phyloP scores from a whole-genome alignment of 2,329 filamentous ascomycete species.

The Akanthomyces uredinophilus region DNA sequence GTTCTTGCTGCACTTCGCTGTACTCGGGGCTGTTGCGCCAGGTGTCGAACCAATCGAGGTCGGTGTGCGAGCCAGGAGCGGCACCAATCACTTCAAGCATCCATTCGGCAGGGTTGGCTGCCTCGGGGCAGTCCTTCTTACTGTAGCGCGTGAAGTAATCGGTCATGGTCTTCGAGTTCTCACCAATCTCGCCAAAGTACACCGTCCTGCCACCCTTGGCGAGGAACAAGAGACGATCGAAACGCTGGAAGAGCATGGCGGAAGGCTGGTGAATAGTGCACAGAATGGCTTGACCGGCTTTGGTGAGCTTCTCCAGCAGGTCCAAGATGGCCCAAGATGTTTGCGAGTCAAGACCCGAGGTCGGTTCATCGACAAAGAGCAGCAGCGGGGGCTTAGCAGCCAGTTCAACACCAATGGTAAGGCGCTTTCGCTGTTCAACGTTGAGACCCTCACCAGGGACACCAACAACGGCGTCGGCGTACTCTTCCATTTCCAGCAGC shows the following conservation, averaged over 20 bases:
- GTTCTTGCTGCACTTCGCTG: conserved; percentile 48
- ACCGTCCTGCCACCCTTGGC: conserved; percentile 71
- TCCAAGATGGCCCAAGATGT: conserved; percentile 90
- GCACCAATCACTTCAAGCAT: conserved; percentile 63
- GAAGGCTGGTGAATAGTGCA: conserved; percentile 98
- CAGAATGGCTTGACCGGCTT: conserved; percentile 84
- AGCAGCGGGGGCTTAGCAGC: conserved; percentile 86
- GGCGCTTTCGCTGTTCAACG: conserved; percentile 64
- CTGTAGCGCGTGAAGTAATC: conserved; percentile 74
- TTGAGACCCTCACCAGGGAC: conserved; percentile 83
- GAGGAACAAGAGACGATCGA: conserved; percentile 75
- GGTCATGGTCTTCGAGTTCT: conserved; percentile 62
- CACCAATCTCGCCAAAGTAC: conserved; percentile 75
- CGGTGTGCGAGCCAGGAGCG: conserved; percentile 57
- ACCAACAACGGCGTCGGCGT: conserved; percentile 86
- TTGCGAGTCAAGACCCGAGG: conserved; percentile 87
- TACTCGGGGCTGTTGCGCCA: conserved; percentile 59
- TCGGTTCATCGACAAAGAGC: conserved; percentile 91
- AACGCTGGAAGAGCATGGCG: conserved; percentile 88
- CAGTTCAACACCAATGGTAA: conserved; percentile 92
- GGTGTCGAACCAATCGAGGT: conserved; percentile 60
- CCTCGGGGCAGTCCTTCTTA: conserved; percentile 56
- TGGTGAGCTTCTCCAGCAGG: conserved; percentile 82
- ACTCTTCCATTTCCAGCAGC: conserved; percentile 83
- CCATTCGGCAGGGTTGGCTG: conserved; percentile 78